Evolutionary conservation across 257 asterid species (phyloP), one percentile per base, ranked within the genome.

Genomic region (Penstemon barbatus): DNA sequence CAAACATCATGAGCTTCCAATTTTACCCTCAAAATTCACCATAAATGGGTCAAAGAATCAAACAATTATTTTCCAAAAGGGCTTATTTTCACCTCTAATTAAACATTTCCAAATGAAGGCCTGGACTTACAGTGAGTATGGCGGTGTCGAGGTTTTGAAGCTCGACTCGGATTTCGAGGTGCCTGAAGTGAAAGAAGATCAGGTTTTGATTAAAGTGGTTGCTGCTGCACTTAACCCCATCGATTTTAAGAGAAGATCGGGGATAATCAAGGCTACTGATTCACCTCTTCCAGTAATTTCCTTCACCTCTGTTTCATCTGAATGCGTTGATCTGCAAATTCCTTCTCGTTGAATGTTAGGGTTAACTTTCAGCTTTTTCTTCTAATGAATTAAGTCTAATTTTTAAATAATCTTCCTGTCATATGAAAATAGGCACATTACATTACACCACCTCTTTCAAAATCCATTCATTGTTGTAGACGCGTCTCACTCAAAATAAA

Each of bases 151-250:
- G 48, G 95, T 84, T 13, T 70, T 89, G 90, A 89, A 89, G 79
- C 72, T 87, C 41, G 91, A 83, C 12, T 49, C 81, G 8, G 78
- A 64, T 70, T 83, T 89, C 62, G 66, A 82, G 0, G 94, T 92
- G 12, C 98, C 98, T 45, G 73, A 82, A 37, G 25, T 89, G 8
- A 76, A 75, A 66, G 97, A 86, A 37, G 92, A 92, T 58, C 95
- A 87, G 71, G 98, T 92, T 70, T 67, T 92, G 83, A 66, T 92
- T 72, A 89, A 85, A 85, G 97, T 92, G 12, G 87, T 53, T 52
- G 97, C 97, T 38, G 97, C 98, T 65, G 95, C 92, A 57, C 92
- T 92, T 61, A 92, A 92, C 19, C 98, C 98, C 10, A 84, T 92
- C 60, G 98, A 92, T 82, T 84, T 75, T 80, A 92, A 92, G 85